Evolutionary conservation across 2,329 filamentous ascomycete genomes (phyloP), one percentile per base, ranked within the genome.

Genomic region (Fusarium odoratissimum): DNA sequence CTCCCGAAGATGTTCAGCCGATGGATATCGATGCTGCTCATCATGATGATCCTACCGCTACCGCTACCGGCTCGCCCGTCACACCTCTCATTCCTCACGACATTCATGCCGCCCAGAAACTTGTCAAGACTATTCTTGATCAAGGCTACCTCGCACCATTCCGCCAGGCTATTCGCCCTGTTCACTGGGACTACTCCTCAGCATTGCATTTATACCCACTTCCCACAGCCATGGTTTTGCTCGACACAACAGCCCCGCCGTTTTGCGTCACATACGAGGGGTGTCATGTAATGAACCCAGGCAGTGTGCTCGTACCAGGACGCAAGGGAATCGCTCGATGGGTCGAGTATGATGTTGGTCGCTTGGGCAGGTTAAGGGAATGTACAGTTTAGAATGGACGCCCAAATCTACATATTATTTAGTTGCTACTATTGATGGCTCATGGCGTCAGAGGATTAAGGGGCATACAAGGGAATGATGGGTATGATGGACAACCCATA

Each of bases 221-320:
- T 33, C 96, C 96, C 4, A 95, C 93, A 25, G 91, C 93, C 2
- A 85, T 98, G 78, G 89, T 97, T 21, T 83, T 99, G 8, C 91
- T 94, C 4, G 96, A 99, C 82, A 86, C 92, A 1, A 93, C 95
- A 45, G 91, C 92, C 14, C 91, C 93, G 19, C 88, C 94, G 0
- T 99, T 97, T 78, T 92, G 92, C 60, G 86, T 98, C 72, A 97
- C 93, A 19, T 98, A 98, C 79, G 95, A 97, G 82, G 95, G 95
- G 0, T 98, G 96, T 79, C 93, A 96, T 83, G 95, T 98, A 38
- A 91, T 99, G 89, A 99, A 99, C 80, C 95, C 96, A 0, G 94
- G 95, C 10, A 87, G 88, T 54, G 82, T 99, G 55, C 87, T 97
- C 30, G 91, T 93, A 0, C 85, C 89, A 1, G 92, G 91, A 1